Percentiles rank a stretch among this genome's conserved stretches.
phyloP scores from a whole-genome alignment of 208 protist species.

The Trypanosoma lewisi region DNA sequence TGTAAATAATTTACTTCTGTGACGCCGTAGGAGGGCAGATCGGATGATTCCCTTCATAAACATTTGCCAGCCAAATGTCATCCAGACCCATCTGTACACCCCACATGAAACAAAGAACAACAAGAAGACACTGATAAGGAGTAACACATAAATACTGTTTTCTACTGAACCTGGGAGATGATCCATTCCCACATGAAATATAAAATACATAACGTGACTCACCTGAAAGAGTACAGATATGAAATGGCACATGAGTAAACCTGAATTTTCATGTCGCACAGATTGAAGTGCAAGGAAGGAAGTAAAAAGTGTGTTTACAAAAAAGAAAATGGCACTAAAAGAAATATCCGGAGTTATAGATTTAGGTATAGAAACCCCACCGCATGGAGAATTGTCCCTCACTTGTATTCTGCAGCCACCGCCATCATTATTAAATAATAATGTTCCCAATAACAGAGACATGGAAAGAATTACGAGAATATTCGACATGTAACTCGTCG shows the following conservation, averaged over 20 bases:
- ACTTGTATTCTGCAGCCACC: slow-evolving; percentile 21
- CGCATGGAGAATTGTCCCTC: slow-evolving; percentile 44
- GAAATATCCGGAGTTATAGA: slow-evolving; percentile 33
- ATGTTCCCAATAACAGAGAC: slow-evolving; percentile 7
- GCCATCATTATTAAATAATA: too few relatives aligned
- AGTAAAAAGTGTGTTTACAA: slow-evolving; percentile 41
- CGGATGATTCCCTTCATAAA: slow-evolving; percentile 62
- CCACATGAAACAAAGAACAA: slow-evolving; percentile 19
- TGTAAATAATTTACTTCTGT: slow-evolving; percentile 32
- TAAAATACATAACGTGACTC: slow-evolving; percentile 41
- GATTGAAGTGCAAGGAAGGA: slow-evolving; percentile 47
- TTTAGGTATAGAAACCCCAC: slow-evolving; percentile 28
- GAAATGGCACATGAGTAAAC: slow-evolving; percentile 45
- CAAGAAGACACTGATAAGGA: slow-evolving; percentile 16
- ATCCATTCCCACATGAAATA: slow-evolving; percentile 20
- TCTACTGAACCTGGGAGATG: slow-evolving; percentile 19
- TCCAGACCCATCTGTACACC: slow-evolving; percentile 27
- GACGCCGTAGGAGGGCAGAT: slow-evolving; percentile 24
- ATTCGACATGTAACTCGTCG: slow-evolving; percentile 35
- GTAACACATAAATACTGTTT: slow-evolving; percentile 13
- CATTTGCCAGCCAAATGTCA: slow-evolving; percentile 51
- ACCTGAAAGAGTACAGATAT: slow-evolving; percentile 45
- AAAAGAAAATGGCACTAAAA: slow-evolving; percentile 48
- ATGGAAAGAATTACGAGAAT: slow-evolving; percentile 20
- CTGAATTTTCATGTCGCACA: slow-evolving; percentile 51